Conservation (phyloP, 768 basidiomycete genomes). For the Lanmaoa pseudosensibilis region DNA sequence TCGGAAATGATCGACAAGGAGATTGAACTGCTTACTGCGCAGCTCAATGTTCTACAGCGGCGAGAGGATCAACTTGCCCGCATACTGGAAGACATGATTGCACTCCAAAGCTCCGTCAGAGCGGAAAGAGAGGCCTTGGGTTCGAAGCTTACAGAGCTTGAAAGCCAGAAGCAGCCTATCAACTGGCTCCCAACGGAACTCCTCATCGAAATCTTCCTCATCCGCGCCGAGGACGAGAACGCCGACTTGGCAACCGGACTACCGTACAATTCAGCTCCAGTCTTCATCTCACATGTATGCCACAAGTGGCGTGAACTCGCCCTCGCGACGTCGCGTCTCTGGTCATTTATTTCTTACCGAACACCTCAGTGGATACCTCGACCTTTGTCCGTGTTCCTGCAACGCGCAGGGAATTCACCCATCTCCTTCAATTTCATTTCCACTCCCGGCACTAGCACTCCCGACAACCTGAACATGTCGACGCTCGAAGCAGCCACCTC, state of each 20-base stretch:
- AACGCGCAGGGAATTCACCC: conserved; percentile 35
- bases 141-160: conserved; percentile 34
- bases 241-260: conserved; percentile 24
- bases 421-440: conserved; percentile 39
- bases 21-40: conserved; percentile 37
- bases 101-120: conserved; percentile 36
- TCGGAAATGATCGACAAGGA: conserved; percentile 37
- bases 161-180: conserved; percentile 44
- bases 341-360: conserved; percentile 41
- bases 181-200: conserved; percentile 54
- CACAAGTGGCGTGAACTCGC: conserved; percentile 49
- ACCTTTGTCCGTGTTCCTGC: conserved; percentile 33
- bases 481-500: conserved; percentile 21
- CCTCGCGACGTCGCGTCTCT: conserved; percentile 44
- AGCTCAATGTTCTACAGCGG: conserved; percentile 37
- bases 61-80: conserved; percentile 43
- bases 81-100: conserved; percentile 42
- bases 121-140: conserved; percentile 36
- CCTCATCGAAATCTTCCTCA: conserved; percentile 44
- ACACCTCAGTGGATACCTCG: conserved; percentile 24
- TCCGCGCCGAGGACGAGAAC: conserved; percentile 28
- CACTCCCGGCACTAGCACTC: conserved; percentile 8
- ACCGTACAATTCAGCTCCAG: conserved; percentile 35
- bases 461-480: conserved; percentile 14
- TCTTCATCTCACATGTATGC: conserved; percentile 50